A percentile compares a stretch with the other conserved stretches of the same genome.
These are phyloP conservation scores for Aegilops bicornis DNA, from an alignment of 176 grass and related monocot species.

Conservation along the genomic window DNA sequence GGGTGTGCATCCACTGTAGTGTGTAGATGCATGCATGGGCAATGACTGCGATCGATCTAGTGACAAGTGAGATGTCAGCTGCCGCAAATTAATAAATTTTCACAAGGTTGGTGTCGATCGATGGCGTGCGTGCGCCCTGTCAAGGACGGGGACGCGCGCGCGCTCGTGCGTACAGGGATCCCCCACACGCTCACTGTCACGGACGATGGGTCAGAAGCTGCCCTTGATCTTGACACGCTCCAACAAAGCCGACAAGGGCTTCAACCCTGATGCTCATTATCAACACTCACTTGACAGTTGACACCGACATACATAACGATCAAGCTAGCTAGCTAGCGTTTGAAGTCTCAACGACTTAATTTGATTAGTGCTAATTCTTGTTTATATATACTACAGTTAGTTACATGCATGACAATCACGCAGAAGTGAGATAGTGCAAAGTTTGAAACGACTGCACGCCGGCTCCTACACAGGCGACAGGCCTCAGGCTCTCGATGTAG, in stretches of 20 bases:
- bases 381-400: not conserved
- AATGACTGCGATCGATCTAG: not conserved
- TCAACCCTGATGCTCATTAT: not conserved
- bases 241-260: not conserved
- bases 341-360: not conserved
- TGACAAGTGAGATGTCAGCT: conserved; percentile 6
- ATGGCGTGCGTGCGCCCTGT: not conserved
- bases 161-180: not conserved
- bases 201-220: not conserved
- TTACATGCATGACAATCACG: not conserved
- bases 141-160: not conserved
- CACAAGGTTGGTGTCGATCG: not conserved
- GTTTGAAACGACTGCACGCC: too few relatives aligned
- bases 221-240: not conserved
- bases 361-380: not conserved
- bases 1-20: not conserved
- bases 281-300: not conserved
- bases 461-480: not conserved
- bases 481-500: not conserved
- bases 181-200: not conserved
- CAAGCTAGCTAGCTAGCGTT: not conserved
- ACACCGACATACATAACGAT: not conserved
- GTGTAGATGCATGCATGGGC: not conserved
- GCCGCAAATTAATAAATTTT: not conserved
- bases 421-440: not conserved